phyloP scores from a whole-genome alignment of 2,329 filamentous ascomycete species.

The Trichoderma aggressivum region DNA sequence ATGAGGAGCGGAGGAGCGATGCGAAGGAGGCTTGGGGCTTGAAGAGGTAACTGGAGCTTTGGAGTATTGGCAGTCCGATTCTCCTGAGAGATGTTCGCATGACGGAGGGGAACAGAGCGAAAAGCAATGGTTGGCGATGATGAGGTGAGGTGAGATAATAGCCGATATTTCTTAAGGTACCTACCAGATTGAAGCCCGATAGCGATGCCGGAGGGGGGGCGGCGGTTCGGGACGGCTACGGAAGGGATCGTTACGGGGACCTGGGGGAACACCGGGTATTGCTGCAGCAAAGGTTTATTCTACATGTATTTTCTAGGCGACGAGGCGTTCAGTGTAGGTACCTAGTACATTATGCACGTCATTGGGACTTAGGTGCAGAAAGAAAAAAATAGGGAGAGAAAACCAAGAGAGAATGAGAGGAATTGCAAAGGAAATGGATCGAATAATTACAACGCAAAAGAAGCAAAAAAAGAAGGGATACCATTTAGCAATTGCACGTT shows the following conservation, averaged over 20 bases:
- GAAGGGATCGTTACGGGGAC: background rate
- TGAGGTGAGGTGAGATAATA: slow-evolving; percentile 1
- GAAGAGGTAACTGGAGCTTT: slow-evolving; percentile 16
- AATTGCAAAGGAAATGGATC: background rate
- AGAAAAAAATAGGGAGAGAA: background rate
- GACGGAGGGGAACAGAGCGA: background rate
- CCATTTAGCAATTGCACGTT: slow-evolving; percentile 32
- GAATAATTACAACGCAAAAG: background rate
- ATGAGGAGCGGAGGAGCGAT: slow-evolving; percentile 22
- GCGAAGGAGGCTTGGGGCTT: slow-evolving; percentile 17
- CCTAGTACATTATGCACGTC: background rate
- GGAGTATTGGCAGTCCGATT: background rate
- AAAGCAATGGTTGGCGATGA: background rate
- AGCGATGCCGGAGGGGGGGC: slow-evolving; percentile 12
- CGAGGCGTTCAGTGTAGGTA: background rate
- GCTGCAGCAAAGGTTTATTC: background rate
- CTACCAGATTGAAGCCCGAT: slow-evolving; percentile 1
- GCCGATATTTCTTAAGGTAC: too few species aligned
- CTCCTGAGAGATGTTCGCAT: slow-evolving; percentile 8
- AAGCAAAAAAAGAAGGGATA: slow-evolving; percentile 12
- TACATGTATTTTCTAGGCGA: background rate
- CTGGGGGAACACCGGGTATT: background rate
- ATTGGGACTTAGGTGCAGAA: background rate
- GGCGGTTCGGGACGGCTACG: slow-evolving; percentile 13
- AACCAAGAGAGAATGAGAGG: background rate